Percentiles rank a stretch among this genome's conserved stretches.
phyloP scores from a whole-genome alignment of 129 eudicot species.

The Calendula officinalis region DNA sequence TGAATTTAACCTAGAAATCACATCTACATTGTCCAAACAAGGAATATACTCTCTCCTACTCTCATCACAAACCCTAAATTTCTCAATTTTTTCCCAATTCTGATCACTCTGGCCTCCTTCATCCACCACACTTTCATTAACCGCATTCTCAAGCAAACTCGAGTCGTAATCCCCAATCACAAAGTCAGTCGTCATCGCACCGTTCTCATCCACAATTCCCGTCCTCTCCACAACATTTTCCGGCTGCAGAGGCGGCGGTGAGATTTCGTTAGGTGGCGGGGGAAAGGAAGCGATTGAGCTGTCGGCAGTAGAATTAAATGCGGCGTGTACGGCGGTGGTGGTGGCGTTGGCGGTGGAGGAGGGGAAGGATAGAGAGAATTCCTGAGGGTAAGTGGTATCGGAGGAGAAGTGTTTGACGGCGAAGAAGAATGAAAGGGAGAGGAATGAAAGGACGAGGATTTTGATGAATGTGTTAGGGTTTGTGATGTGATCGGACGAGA shows the following conservation, averaged over 20 bases:
- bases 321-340: constrained; percentile 17
- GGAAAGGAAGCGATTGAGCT: constrained; percentile 13
- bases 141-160: constrained; percentile 35
- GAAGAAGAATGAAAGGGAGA: constrained; percentile 53
- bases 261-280: constrained; percentile 27
- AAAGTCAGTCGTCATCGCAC: constrained; percentile 63
- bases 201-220: constrained; percentile 73
- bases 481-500: constrained; percentile 29
- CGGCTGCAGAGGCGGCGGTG: constrained; percentile 28
- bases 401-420: constrained; percentile 49
- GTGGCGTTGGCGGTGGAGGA: constrained; percentile 28
- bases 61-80: constrained; percentile 65
- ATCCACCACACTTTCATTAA: constrained; percentile 26
- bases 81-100: constrained; percentile 36
- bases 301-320: constrained; percentile 14
- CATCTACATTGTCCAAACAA: constrained; percentile 72
- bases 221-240: constrained; percentile 47
- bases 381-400: constrained; percentile 8
- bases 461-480: constrained; percentile 45
- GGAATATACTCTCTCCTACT: constrained; percentile 66
- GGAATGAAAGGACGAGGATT: constrained; percentile 44
- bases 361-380: constrained; percentile 17
- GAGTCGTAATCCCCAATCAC: constrained; percentile 68
- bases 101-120: constrained; percentile 17
- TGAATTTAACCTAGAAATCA: constrained; percentile 39